phyloP scores from a whole-genome alignment of 2,329 filamentous ascomycete species.

The Raffaelea deltoideospora region DNA sequence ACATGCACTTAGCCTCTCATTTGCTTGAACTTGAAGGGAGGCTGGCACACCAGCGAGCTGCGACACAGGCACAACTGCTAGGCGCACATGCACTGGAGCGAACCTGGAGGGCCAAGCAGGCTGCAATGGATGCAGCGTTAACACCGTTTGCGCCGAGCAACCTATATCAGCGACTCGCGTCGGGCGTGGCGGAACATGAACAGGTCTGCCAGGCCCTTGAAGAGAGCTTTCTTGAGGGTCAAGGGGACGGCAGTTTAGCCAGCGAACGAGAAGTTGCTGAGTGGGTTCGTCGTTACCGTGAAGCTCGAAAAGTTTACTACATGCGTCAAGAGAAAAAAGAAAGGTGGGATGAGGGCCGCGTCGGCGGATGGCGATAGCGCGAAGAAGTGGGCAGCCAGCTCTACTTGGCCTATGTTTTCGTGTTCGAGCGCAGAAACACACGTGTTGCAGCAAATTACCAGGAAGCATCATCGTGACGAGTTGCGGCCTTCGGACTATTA shows the following conservation, averaged over 20 bases:
- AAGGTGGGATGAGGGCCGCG: constrained; percentile 88
- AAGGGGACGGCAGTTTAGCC: constrained; percentile 46
- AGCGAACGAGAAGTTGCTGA: constrained; percentile 73
- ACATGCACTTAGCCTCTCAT: constrained; percentile 52
- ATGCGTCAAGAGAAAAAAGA: constrained; percentile 75
- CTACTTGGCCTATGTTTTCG: too few species aligned
- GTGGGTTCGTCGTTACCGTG: constrained; percentile 69
- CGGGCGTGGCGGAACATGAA: constrained; percentile 71
- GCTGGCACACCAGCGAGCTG: constrained; percentile 45
- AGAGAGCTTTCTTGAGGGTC: constrained; percentile 65
- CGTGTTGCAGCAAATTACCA: too few species aligned
- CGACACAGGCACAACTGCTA: constrained; percentile 67
- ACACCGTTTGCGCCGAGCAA: constrained; percentile 74
- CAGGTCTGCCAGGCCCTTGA: constrained; percentile 66
- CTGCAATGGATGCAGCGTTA: constrained; percentile 74
- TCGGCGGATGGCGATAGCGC: constrained; percentile 72
- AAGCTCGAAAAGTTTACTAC: constrained; percentile 65
- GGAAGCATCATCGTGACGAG: too few species aligned
- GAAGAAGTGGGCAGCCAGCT: too few species aligned
- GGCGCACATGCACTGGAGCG: constrained; percentile 75
- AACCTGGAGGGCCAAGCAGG: constrained; percentile 81
- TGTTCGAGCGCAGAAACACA: too few species aligned
- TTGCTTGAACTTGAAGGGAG: constrained; percentile 44
- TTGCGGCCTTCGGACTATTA: too few species aligned
- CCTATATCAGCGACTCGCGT: constrained; percentile 66